Evolutionary conservation across 495 filamentous ascomycete species (phyloP), one percentile per base, ranked within the genome.

Genomic region (Cudoniella acicularis): DNA sequence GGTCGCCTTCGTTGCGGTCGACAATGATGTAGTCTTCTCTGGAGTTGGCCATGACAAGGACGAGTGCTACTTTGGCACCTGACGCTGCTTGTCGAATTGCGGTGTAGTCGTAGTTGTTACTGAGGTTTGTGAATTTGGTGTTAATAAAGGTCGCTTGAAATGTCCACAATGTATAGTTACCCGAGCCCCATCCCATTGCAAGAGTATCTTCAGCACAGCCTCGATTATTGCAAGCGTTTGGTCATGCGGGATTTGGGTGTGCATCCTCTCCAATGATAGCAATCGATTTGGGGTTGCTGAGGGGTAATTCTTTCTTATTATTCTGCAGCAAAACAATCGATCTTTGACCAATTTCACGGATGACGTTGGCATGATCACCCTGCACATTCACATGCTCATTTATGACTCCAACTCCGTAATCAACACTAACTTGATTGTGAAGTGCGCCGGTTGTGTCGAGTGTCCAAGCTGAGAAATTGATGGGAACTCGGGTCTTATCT

Each of bases 1-100:
- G 85, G 71, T 97, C 92, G 59, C 92, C 92, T 54, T 79, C 75
- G 64, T 96, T 96, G 21, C 85, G 85, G 18, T 96, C 89, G 51
- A 97, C 84, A 18, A 70, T 78, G 66, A 96, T 88, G 72, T 80
- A 96, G 1, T 86, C 90, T 74, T 97, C 92, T 20, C 92, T 92
- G 1, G 86, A 80, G 69, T 94, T 83, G 3, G 91, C 81, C 63
- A 92, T 93, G 64, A 88, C 91, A 62, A 36, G 13, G 13, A 36
- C 30, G 30, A 36, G 4, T 13, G 30, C 30, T 36, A 36, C 30
- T 4, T 36, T 13, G 30, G 13, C 30, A 36, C 13, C 30, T 6
- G 30, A 6, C 6, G 13, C 30, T 4, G 30, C 30, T 13, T 36
- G 4, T 4, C 6, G 6, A 4, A 36, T 13, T 4, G 30, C 30